Base-by-base conservation (phyloP, 2,329 filamentous ascomycete genomes). In the Ascochyta lentis region DNA sequence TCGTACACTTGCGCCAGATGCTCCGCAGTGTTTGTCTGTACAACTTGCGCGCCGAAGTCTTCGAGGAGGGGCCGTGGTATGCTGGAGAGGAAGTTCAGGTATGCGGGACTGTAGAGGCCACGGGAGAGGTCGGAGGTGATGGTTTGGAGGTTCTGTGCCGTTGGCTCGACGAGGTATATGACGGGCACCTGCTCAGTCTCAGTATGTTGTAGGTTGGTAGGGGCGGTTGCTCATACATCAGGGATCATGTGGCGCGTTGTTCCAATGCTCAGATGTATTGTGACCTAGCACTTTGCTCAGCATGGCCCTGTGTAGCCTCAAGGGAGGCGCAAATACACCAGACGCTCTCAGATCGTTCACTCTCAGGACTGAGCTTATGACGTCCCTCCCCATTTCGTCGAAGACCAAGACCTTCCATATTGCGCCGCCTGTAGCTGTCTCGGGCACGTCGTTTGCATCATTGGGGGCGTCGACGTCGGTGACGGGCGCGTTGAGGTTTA, bases 51-150 rank as follows among this genome's bases (percentile, higher is more conserved):
- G 4, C 93, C 95, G 73, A 99, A 98, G 59, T 98, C 94, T 80
- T 99, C 95, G 46, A 99, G 86, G 15, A 98, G 82, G 7, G 92
- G 89, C 60, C 95, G 86, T 4, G 94, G 91, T 74, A 99, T 88
- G 16, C 94, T 97, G 39, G 92, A 96, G 50, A 98, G 86, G 76
- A 99, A 97, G 80, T 99, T 99, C 78, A 99, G 87, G 73, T 98
- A 96, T 59, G 94, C 94, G 0, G 94, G 93, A 24, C 58, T 70
- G 77, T 99, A 99, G 26, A 99, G 84, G 43, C 89, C 91, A 61
- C 89, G 91, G 59, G 93, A 86, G 13, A 99, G 85, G 73, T 99
- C 96, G 63, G 81, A 86, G 12, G 92, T 95, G 57, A 99, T 94
- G 41, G 84, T 81, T 70, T 93, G 84, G 44, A 97, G 83, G 74